A percentile compares a stretch with the other conserved stretches of the same genome.
These are phyloP conservation scores for Trypanosoma scelopori DNA, from an alignment of 208 protist species.

Conservation along the genomic window DNA sequence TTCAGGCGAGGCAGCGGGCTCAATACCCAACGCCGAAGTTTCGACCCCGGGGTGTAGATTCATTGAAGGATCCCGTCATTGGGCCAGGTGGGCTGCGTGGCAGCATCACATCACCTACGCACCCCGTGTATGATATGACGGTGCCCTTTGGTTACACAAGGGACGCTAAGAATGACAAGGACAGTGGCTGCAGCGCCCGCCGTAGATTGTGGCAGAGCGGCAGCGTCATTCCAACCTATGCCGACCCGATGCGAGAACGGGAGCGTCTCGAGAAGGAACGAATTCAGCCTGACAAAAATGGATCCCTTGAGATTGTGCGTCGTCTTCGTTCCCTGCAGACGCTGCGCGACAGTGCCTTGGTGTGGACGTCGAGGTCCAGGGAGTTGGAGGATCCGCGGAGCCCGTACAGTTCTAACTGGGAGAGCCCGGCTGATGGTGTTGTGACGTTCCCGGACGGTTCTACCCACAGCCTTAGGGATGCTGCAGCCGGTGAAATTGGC, in stretches of 20 bases:
- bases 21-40: slow-evolving; percentile 23
- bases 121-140: background rate
- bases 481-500: background rate
- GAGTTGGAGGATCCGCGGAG: slow-evolving; percentile 22
- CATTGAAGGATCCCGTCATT: slow-evolving; percentile 14
- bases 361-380: background rate
- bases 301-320: slow-evolving; percentile 31
- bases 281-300: slow-evolving; percentile 7
- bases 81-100: slow-evolving; percentile 10
- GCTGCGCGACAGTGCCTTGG: slow-evolving; percentile 4
- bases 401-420: slow-evolving; percentile 26
- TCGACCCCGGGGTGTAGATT: slow-evolving; percentile 2
- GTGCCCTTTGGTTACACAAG: background rate
- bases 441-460: slow-evolving; percentile 30
- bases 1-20: slow-evolving; percentile 18
- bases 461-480: slow-evolving; percentile 5
- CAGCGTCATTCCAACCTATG: slow-evolving; percentile 10
- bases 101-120: slow-evolving; percentile 2
- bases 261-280: slow-evolving; percentile 13
- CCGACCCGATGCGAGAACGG: slow-evolving; percentile 7
- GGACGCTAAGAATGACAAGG: background rate
- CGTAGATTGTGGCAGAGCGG: background rate
- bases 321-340: slow-evolving; percentile 24
- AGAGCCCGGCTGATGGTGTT: slow-evolving; percentile 13
- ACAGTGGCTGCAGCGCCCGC: background rate